A percentile compares a stretch with the other conserved stretches of the same genome.
phyloP scores from a whole-genome alignment of 2,329 filamentous ascomycete species.

The Scedosporium dehoogii region DNA sequence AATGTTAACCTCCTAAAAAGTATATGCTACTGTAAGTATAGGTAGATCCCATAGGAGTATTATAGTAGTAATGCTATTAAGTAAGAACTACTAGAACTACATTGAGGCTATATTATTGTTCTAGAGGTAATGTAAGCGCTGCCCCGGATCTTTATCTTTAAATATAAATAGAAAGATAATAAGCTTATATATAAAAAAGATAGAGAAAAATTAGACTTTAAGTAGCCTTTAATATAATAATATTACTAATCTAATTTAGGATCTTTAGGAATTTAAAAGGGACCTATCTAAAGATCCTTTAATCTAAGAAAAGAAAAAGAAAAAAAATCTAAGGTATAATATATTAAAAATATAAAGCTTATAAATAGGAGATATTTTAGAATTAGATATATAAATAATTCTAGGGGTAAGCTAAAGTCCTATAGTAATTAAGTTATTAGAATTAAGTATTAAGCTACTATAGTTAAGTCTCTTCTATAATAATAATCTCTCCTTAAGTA shows the following conservation, averaged over 20 bases:
- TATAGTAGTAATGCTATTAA: background rate
- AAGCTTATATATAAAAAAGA: background rate
- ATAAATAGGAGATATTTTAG: background rate
- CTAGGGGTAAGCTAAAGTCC: background rate
- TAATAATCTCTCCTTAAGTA: background rate
- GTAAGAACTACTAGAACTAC: no score
- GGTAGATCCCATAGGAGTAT: no score
- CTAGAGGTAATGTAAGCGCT: background rate
- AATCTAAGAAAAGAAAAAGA: background rate
- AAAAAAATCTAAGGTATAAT: background rate
- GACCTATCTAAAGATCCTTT: background rate
- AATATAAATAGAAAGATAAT: background rate
- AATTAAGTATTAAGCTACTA: background rate
- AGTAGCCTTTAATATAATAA: no score
- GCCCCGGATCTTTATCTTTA: background rate
- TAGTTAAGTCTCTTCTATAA: background rate
- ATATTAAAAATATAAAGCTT: background rate
- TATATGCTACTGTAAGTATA: no score
- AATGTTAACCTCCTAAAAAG: no score
- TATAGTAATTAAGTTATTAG: background rate
- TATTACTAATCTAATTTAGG: background rate
- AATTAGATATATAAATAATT: background rate
- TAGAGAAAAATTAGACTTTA: background rate
- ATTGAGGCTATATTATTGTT: background rate
- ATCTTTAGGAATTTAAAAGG: background rate